A percentile compares a stretch with the other conserved stretches of the same genome.
Conservation (phyloP, 345 rosid species). For the Lepidium didymum region DNA sequence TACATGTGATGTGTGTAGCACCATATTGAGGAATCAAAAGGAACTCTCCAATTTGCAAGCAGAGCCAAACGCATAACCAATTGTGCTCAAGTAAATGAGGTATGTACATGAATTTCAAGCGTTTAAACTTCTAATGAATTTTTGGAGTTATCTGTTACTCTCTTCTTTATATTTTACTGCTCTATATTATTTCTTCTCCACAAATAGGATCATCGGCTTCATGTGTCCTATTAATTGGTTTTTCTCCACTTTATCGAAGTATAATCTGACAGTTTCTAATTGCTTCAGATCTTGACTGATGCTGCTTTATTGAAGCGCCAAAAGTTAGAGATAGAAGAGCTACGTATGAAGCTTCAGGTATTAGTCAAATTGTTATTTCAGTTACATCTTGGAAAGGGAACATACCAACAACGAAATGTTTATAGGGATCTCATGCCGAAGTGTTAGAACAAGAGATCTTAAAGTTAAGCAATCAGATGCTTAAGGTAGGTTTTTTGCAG, state of each 20-base stretch:
- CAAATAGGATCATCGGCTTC: background rate
- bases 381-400: background rate
- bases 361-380: conserved; percentile 1
- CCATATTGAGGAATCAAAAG: conserved; percentile 94
- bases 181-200: background rate
- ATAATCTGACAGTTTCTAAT: conserved; percentile 23
- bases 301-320: conserved; percentile 89
- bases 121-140: background rate
- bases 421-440: conserved; percentile 85
- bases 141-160: background rate
- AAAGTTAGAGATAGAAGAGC: conserved; percentile 90
- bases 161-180: background rate
- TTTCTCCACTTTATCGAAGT: background rate
- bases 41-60: conserved; percentile 91
- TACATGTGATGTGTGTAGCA: conserved; percentile 33
- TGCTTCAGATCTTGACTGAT: conserved; percentile 80
- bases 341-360: conserved; percentile 82
- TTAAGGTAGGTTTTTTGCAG: conserved; percentile 47
- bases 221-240: background rate
- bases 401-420: background rate
- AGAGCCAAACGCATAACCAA: conserved; percentile 94
- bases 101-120: conserved; percentile 14
- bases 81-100: conserved; percentile 98
- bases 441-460: conserved; percentile 87
- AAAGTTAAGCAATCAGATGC: conserved; percentile 84